Evolutionary conservation across 306 rosid species (phyloP), one percentile per base, ranked within the genome.

Genomic region (Castanea sativa): DNA sequence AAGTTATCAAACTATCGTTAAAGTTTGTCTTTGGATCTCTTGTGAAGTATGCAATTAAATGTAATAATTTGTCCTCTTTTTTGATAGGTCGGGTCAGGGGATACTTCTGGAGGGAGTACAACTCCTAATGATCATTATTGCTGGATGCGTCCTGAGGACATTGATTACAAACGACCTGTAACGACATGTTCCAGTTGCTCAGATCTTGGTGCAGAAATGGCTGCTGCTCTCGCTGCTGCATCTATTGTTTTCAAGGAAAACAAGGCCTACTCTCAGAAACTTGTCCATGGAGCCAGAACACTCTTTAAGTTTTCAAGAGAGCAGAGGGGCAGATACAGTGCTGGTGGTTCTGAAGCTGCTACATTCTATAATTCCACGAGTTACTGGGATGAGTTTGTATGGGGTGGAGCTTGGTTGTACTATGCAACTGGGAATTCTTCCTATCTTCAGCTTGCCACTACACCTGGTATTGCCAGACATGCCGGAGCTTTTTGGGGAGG

Each of bases 401-500:
- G 99, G 99, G 97, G 99, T 76, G 96, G 97, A 1, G 97, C 99
- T 63, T 96, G 99, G 99, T 81, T 96, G 91, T 96, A 96, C 80
- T 96, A 87, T 80, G 99, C 99, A 45, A 96, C 99, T 8, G 99
- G 99, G 27, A 96, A 96, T 73, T 74, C 85, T 18, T 87, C 96
- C 2, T 96, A 96, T 79, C 99, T 96, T 72, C 86, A 82, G 83
- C 96, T 96, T 75, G 93, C 97, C 21, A 96, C 99, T 67, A 21
- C 88, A 63, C 96, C 96, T 55, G 93, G 94, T 80, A 73, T 96
- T 52, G 99, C 98, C 67, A 91, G 87, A 86, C 97, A 93, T 71
- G 99, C 99, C 1, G 99, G 99, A 65, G 99, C 98, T 71, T 96
- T 96, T 89, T 91, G 96, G 97, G 99, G 99, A 16, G 98, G 99